Percentiles rank a stretch among this genome's conserved stretches.
Evolutionary conservation across 352 stramenopile genomes (phyloP).

Genomic region (Thalassiosira mediterranea): DNA sequence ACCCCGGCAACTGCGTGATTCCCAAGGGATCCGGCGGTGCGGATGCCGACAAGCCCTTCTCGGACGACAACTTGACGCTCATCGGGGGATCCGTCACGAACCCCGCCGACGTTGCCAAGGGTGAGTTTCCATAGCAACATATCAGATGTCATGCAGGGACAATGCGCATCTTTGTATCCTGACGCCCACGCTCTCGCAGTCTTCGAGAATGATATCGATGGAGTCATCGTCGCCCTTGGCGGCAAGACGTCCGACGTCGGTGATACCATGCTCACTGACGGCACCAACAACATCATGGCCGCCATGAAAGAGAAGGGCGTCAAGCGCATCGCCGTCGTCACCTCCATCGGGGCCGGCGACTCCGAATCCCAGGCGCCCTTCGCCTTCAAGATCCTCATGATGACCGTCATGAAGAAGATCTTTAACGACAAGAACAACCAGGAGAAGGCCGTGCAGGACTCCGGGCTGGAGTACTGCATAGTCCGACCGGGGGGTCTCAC

Average conservation of each 20-base stretch:
- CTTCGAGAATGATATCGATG: conserved; percentile 77
- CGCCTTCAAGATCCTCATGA: conserved; percentile 89
- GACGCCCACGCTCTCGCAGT: conserved; percentile 22
- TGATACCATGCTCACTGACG: conserved; percentile 88
- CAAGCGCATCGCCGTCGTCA: conserved; percentile 86
- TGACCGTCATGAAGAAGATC: conserved; percentile 87
- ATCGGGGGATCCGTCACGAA: conserved; percentile 84
- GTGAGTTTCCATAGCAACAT: conserved; percentile 3
- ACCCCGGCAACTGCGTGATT: conserved; percentile 83
- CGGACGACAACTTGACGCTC: conserved; percentile 81
- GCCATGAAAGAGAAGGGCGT: conserved; percentile 87
- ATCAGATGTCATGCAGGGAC: not conserved
- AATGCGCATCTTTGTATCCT: not conserved
- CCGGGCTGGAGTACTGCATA: conserved; percentile 87
- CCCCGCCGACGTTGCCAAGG: conserved; percentile 75
- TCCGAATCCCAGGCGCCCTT: conserved; percentile 87
- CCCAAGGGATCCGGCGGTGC: conserved; percentile 77
- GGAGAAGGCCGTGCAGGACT: conserved; percentile 79
- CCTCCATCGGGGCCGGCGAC: conserved; percentile 86
- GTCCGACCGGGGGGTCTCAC: conserved; percentile 88
- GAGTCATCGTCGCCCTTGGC: conserved; percentile 86
- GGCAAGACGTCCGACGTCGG: conserved; percentile 86
- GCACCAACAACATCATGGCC: conserved; percentile 81
- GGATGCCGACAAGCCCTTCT: conserved; percentile 77
- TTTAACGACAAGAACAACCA: conserved; percentile 90